Evolutionary conservation across 257 asterid genomes (phyloP).

Genomic region (Salvia hispanica): DNA sequence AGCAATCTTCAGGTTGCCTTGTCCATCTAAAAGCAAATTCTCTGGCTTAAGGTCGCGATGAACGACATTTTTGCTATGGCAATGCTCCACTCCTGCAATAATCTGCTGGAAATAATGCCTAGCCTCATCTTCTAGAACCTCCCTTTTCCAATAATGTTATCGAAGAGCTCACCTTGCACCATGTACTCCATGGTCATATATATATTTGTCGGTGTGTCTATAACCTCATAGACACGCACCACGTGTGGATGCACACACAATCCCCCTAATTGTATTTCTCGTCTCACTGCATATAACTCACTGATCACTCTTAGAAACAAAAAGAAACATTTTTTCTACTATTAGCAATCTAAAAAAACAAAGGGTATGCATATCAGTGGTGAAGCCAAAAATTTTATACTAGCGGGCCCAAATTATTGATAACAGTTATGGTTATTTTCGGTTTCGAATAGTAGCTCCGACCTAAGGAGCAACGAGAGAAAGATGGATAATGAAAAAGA

Average conservation of each 20-base stretch:
- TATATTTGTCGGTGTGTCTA: constrained; percentile 85
- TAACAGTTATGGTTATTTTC: too few species aligned
- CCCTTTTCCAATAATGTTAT: constrained; percentile 94
- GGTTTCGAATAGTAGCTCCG: too few species aligned
- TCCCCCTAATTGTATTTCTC: constrained; percentile 88
- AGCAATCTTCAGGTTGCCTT: constrained; percentile 83
- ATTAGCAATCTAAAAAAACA: too few species aligned
- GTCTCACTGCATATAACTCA: constrained; percentile 65
- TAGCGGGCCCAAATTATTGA: too few species aligned
- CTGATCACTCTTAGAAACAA: constrained; percentile 24
- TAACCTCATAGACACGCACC: constrained; percentile 92
- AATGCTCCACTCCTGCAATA: constrained; percentile 85
- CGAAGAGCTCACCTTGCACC: constrained; percentile 89
- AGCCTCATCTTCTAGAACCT: constrained; percentile 92
- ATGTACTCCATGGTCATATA: constrained; percentile 92
- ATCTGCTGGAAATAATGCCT: constrained; percentile 90
- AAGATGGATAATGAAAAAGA: too few species aligned
- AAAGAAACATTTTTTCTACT: not conserved
- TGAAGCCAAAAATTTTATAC: too few species aligned
- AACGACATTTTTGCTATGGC: constrained; percentile 91
- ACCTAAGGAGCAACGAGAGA: too few species aligned
- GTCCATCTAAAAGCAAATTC: constrained; percentile 83
- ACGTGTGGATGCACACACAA: constrained; percentile 96
- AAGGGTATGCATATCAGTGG: too few species aligned
- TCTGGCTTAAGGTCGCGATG: constrained; percentile 99